These are phyloP conservation scores for Solanum infundibuliforme DNA, from an alignment of 257 asterid species.

Conservation along the genomic window DNA sequence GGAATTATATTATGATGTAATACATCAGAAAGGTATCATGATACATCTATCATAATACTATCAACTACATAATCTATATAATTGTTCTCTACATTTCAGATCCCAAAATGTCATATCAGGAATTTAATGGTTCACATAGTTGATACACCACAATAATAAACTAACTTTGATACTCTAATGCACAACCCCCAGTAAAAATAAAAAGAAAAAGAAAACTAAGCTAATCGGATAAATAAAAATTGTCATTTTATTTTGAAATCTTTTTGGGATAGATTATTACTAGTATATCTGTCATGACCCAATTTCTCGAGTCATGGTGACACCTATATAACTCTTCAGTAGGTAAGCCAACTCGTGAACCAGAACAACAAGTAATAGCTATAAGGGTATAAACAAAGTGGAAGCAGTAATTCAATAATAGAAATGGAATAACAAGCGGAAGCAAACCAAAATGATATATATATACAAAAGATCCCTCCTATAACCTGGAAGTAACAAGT, in stretches of 20 bases:
- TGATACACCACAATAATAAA: background rate
- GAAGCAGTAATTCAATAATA: background rate
- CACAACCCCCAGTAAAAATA: background rate
- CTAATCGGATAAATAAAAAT: background rate
- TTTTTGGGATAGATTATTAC: background rate
- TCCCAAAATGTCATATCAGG: background rate
- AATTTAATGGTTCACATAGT: background rate
- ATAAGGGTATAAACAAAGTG: background rate
- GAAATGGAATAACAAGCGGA: background rate
- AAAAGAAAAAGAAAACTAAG: background rate
- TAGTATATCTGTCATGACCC: background rate
- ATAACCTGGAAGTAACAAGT: background rate
- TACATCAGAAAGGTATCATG: background rate
- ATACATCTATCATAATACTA: background rate
- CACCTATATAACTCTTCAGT: background rate
- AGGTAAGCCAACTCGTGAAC: background rate
- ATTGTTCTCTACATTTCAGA: background rate
- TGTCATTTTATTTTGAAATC: background rate
- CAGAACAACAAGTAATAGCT: background rate
- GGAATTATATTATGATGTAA: background rate
- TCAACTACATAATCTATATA: background rate
- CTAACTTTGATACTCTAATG: background rate
- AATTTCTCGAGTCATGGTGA: background rate
- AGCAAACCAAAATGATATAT: background rate
- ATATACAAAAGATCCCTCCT: background rate